phyloP scores from a whole-genome alignment of 768 basidiomycete genomes.

The Kwoniella dejecticola region DNA sequence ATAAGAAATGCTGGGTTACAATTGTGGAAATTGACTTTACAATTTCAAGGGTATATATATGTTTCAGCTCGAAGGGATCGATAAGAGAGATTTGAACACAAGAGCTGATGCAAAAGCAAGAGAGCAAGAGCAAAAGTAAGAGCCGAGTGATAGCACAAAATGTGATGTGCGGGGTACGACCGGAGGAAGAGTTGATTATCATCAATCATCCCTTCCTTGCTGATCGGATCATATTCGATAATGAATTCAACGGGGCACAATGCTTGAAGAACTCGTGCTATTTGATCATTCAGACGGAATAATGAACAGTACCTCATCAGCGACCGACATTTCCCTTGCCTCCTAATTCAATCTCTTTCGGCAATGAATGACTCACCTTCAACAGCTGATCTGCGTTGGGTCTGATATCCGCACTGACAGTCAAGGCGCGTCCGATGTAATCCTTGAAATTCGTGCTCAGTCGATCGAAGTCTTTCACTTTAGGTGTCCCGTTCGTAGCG shows the following conservation, averaged over 20 bases:
- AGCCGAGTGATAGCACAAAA: no score
- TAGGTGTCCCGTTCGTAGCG: slow-evolving; percentile 96
- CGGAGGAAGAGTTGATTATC: not conserved
- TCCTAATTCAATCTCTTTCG: no score
- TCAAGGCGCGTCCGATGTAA: slow-evolving; percentile 82
- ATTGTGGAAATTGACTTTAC: not conserved
- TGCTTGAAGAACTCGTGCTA: slow-evolving; percentile 49
- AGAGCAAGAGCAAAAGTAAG: no score
- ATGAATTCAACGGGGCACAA: slow-evolving; percentile 36
- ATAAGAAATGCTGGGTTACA: slow-evolving; percentile 5
- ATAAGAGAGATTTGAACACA: no score
- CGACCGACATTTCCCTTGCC: no score
- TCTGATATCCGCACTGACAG: slow-evolving; percentile 92
- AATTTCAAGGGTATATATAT: not conserved
- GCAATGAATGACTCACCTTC: slow-evolving; percentile 66
- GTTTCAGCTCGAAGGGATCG: no score
- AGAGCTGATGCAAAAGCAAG: no score
- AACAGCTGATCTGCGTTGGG: slow-evolving; percentile 81
- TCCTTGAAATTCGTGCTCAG: slow-evolving; percentile 79
- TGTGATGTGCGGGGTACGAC: no score
- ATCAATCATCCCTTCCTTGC: slow-evolving; percentile 33
- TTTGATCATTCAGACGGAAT: no score
- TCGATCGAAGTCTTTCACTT: slow-evolving; percentile 85
- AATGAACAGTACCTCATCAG: slow-evolving; percentile 14
- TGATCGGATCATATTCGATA: slow-evolving; percentile 45